Base-by-base conservation (phyloP, 352 stramenopile genomes). In the Phytophthora tentaculata region DNA sequence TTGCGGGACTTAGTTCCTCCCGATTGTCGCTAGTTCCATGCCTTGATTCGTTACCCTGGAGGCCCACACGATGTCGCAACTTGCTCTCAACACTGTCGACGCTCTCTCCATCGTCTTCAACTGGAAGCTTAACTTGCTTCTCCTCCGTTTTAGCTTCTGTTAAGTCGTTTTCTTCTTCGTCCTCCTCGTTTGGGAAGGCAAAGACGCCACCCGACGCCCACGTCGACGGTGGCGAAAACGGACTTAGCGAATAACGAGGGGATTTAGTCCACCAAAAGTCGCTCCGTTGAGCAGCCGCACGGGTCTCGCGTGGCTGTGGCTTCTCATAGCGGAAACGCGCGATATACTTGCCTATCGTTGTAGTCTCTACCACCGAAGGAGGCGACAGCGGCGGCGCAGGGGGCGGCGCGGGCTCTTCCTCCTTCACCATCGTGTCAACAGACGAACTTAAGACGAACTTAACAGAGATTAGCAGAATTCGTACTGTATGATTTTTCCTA, bases 301-400 rank as follows among this genome's bases (percentile, higher is more conserved):
- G 77, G 55, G 59, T 29, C n/a, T 86, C 80, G 8, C 83, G 69
- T 0, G 83, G 77, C 45, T 69, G 77, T 35, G 83, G 83, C 47
- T 74, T 67, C 52, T 86, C 83, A 22, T 77, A 73, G 6, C 83
- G 83, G 69, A 91, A 91, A 37, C 83, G 79, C 23, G 79, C 80
- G 13, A 91, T 91, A 74, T 91, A 91, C 50, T 74, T 84, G 55
- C 77, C 78, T 71, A 91, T 91, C 6, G 83, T 91, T n/a, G 83
- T 91, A 37, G 52, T 61, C 44, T 73, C 47, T 5, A 58, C 44
- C 23, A 53, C 28, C 26, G 58, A 32, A 16, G 53, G 54, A 22
- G 48, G 61, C 22, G 62, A 60, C 14, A 32, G 50, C 35, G 67
- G 67, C 7, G 62, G 53, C 12, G 56, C 48, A 17, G 56, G 61